A percentile compares a stretch with the other conserved stretches of the same genome.
phyloP scores from a whole-genome alignment of 164 flowering plant species.

The Aristolochia contorta region DNA sequence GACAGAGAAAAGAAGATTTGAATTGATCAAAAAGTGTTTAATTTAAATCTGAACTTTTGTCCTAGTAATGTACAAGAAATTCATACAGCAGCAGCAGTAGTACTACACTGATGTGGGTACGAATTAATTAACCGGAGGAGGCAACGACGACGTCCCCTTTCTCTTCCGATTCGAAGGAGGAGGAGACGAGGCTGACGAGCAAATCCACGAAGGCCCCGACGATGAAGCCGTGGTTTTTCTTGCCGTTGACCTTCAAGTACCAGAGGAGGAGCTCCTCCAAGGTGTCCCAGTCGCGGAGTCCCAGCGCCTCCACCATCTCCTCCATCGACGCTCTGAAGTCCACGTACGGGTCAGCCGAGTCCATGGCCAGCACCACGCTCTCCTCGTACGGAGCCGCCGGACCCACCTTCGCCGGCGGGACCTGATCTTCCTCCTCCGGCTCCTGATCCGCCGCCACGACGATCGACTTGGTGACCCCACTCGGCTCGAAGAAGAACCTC shows the following conservation, averaged over 20 bases:
- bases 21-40: too few species aligned
- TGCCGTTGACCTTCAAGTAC: conserved; percentile 62
- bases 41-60: too few species aligned
- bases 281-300: conserved; percentile 53
- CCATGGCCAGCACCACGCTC: conserved; percentile 50
- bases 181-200: conserved; percentile 22
- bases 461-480: conserved; percentile 16
- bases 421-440: conserved; percentile 17
- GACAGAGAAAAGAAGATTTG: too few species aligned
- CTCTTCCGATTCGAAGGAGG: too few species aligned
- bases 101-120: conserved; percentile 1
- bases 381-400: conserved; percentile 26
- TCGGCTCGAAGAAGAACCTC: conserved; percentile 3
- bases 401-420: conserved; percentile 19
- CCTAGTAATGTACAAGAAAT: too few species aligned
- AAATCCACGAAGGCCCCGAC: conserved; percentile 77
- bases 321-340: conserved; percentile 79
- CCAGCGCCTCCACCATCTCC: conserved; percentile 81
- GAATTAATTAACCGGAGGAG: too few species aligned
- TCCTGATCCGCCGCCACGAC: conserved; percentile 2
- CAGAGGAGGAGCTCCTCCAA: conserved; percentile 60
- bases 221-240: conserved; percentile 52
- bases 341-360: conserved; percentile 54
- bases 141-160: too few species aligned
- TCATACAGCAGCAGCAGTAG: too few species aligned